Conservation (phyloP, 768 basidiomycete species). For the Leccinum uliginosum region DNA sequence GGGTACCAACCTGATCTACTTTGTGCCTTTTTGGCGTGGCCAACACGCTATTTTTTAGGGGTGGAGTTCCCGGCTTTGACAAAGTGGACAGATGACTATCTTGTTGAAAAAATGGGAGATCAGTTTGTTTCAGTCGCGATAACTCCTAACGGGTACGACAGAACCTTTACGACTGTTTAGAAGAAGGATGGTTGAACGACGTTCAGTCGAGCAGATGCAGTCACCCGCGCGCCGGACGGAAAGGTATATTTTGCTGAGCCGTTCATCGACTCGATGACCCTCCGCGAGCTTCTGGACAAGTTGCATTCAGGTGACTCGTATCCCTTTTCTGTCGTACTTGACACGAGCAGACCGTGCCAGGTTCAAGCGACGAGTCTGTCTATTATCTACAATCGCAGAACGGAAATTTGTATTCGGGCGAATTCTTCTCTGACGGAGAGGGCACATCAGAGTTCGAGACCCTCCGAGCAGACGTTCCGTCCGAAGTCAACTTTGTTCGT, state of each 20-base stretch:
- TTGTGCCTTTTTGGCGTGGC: background rate
- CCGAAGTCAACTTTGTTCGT: conserved; percentile 68
- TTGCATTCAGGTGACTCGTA: conserved; percentile 33
- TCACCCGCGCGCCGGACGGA: conserved; percentile 50
- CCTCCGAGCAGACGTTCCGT: conserved; percentile 62
- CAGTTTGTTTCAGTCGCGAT: conserved; percentile 64
- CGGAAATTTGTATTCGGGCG: conserved; percentile 69
- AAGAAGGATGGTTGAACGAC: conserved; percentile 12
- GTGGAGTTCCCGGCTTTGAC: conserved; percentile 41
- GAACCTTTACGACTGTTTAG: background rate
- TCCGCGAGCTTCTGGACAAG: conserved; percentile 47
- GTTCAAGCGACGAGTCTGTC: conserved; percentile 31
- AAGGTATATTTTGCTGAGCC: conserved; percentile 76
- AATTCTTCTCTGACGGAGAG: conserved; percentile 35
- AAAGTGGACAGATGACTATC: conserved; percentile 66
- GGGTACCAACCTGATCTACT: conserved; percentile 37
- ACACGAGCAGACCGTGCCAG: background rate
- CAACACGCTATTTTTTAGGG: conserved; percentile 33
- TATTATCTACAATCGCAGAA: conserved; percentile 89
- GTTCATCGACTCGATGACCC: conserved; percentile 60
- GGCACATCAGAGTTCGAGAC: conserved; percentile 56
- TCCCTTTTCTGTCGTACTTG: background rate
- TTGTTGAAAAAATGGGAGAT: conserved; percentile 52
- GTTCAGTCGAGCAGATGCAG: conserved; percentile 70
- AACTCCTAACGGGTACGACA: conserved; percentile 75